phyloP scores from a whole-genome alignment of 495 filamentous ascomycete species.

The Penicillium salamii region DNA sequence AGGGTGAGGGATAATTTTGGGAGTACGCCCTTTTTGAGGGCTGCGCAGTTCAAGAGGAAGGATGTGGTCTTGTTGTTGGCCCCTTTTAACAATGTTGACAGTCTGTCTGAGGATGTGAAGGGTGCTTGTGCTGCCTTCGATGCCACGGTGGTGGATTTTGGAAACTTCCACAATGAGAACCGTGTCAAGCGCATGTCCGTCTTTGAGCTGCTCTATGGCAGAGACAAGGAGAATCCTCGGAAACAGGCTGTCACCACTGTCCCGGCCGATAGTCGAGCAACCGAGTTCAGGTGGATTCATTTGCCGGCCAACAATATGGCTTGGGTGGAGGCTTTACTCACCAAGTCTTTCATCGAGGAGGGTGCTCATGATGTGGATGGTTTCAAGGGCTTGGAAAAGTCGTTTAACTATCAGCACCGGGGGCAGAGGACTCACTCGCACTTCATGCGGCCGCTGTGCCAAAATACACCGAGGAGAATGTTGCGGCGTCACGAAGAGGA shows the following conservation, averaged over 20 bases:
- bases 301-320: slow-evolving; percentile 62
- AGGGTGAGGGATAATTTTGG: slow-evolving; percentile 58
- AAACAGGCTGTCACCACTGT: slow-evolving; percentile 53
- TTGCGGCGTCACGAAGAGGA: slow-evolving; percentile 39
- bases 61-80: slow-evolving; percentile 57
- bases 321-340: slow-evolving; percentile 61
- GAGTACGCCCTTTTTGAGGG: slow-evolving; percentile 57
- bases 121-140: slow-evolving; percentile 60
- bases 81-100: slow-evolving; percentile 50
- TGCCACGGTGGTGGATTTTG: slow-evolving; percentile 68
- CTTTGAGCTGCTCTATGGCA: slow-evolving; percentile 61
- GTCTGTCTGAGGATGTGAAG: slow-evolving; percentile 52
- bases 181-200: slow-evolving; percentile 53
- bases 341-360: slow-evolving; percentile 66
- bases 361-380: slow-evolving; percentile 63
- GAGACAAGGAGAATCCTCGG: slow-evolving; percentile 50
- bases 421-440: slow-evolving; percentile 60
- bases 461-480: slow-evolving; percentile 51
- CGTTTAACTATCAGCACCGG: slow-evolving; percentile 62
- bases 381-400: slow-evolving; percentile 64
- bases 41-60: slow-evolving; percentile 55
- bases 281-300: slow-evolving; percentile 70
- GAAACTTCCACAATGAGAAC: slow-evolving; percentile 62
- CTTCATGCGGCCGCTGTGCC: slow-evolving; percentile 65
- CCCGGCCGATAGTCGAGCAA: slow-evolving; percentile 50